Evolutionary conservation across 805 yeast genomes (phyloP).

Genomic region (Limtongia smithiae): DNA sequence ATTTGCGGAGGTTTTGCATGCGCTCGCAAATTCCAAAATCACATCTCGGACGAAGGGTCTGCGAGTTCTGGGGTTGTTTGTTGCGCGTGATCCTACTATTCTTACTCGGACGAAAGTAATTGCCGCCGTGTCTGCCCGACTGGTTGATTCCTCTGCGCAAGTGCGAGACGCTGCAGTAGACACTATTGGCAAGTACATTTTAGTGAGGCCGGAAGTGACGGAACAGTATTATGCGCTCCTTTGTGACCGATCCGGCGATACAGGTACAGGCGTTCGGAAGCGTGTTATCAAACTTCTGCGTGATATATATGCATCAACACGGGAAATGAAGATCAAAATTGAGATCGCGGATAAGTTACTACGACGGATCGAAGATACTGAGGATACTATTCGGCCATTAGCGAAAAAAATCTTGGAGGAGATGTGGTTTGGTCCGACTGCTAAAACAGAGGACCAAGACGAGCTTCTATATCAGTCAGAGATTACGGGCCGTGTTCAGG

Average conservation of each 20-base stretch:
- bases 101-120: conserved; percentile 51
- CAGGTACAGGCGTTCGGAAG: conserved; percentile 61
- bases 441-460: background rate
- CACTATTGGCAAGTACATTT: conserved; percentile 50
- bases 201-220: conserved; percentile 44
- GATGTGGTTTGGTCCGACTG: conserved; percentile 9
- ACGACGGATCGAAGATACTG: conserved; percentile 65
- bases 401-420: conserved; percentile 19
- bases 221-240: conserved; percentile 50
- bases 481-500: conserved; percentile 3
- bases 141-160: conserved; percentile 61
- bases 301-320: conserved; percentile 44
- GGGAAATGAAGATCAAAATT: conserved; percentile 37
- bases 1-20: conserved; percentile 47
- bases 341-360: conserved; percentile 52
- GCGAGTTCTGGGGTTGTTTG: conserved; percentile 54
- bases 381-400: conserved; percentile 34
- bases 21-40: conserved; percentile 49
- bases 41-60: conserved; percentile 62
- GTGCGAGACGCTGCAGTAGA: conserved; percentile 77
- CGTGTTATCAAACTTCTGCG: conserved; percentile 54
- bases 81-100: conserved; percentile 51
- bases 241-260: conserved; percentile 51
- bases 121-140: conserved; percentile 48
- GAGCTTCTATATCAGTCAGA: conserved; percentile 11